Percentiles rank a stretch among this genome's conserved stretches.
Conservation (phyloP, 192 early-diverging fungal species). For the Gonapodya sp. region DNA sequence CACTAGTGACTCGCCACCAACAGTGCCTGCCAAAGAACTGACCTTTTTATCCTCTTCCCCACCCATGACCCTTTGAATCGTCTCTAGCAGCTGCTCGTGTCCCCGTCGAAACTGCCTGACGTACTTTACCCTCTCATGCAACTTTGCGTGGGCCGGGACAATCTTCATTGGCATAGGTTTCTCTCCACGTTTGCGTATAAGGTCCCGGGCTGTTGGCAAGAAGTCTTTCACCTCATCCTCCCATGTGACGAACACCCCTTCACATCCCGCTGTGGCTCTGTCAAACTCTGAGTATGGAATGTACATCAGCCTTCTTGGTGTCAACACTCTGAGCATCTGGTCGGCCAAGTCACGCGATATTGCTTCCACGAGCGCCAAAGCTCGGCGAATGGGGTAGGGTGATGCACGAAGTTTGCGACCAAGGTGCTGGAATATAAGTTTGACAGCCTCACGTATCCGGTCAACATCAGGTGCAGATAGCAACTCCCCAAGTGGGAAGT, state of each 20-base stretch:
- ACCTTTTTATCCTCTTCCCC: constrained; percentile 38
- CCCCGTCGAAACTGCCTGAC: constrained; percentile 86
- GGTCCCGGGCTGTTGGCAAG: constrained; percentile 85
- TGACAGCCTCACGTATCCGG: constrained; percentile 65
- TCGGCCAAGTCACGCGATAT: constrained; percentile 93
- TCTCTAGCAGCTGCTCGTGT: constrained; percentile 96
- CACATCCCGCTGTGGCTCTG: constrained; percentile 65
- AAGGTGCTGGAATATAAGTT: constrained; percentile 84
- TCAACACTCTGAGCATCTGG: constrained; percentile 78
- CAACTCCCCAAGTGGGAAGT: constrained; percentile 96
- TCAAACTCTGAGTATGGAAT: constrained; percentile 91
- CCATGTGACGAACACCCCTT: constrained; percentile 86
- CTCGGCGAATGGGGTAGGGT: constrained; percentile 82
- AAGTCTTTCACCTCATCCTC: constrained; percentile 94
- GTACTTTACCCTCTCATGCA: constrained; percentile 89
- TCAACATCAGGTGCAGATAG: constrained; percentile 87
- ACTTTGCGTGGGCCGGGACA: constrained; percentile 74
- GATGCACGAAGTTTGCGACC: constrained; percentile 96
- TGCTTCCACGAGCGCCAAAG: constrained; percentile 85
- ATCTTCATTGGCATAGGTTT: constrained; percentile 96
- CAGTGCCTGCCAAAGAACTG: constrained; percentile 47
- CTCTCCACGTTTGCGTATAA: constrained; percentile 83
- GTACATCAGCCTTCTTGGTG: constrained; percentile 84
- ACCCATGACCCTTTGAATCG: constrained; percentile 87
- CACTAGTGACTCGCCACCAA: not conserved